Evolutionary conservation across 2,329 filamentous ascomycete genomes (phyloP), one percentile per base, ranked within the genome.

Genomic region (Magnaporthiopsis poae): DNA sequence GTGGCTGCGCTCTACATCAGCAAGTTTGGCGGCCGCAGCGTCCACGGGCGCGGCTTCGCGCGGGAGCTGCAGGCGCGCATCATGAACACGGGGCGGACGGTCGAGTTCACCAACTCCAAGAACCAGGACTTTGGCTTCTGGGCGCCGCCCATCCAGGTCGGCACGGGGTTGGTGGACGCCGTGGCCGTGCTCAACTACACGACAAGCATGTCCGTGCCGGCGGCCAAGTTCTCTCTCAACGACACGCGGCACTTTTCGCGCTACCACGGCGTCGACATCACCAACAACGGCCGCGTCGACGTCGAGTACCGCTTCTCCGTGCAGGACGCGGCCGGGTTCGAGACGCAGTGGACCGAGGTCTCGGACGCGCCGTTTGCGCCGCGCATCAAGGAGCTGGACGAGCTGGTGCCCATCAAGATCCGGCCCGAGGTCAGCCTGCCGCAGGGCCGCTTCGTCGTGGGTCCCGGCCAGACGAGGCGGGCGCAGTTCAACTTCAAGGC

Each of bases 141-240:
- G 33, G 71, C 73, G 21, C 61, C 67, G 31, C 65, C 64, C 15
- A 75, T 70, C 35, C 79, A 69, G 75, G 77, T 71, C 72, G 79
- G 79, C 64, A 75, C 71, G 61, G 79, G 79, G 15, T 72, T 80
- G 5, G 71, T 81, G 60, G 74, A 80, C 66, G 78, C 77, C 29
- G 75, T 73, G 67, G 76, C 79, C 67, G 76, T 79, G 15, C 73
- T 80, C 21, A 73, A 78, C 66, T 75, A 78, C 61, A 74, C 69
- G 5, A 79, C 77, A 1, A 68, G 71, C 18, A 69, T 81, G 61
- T 74, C 75, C 18, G 69, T 81, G 61, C 74, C 75, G 12, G 75
- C 75, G 2, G 74, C 74, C 52, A 78, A 76, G 68, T 73, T 82
- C 56, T 73, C 74, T 35, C 77, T 81, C 70, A 81, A 81, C 68